phyloP scores from a whole-genome alignment of 1,284 basidiomycete genomes.

The Tilletia horrida region DNA sequence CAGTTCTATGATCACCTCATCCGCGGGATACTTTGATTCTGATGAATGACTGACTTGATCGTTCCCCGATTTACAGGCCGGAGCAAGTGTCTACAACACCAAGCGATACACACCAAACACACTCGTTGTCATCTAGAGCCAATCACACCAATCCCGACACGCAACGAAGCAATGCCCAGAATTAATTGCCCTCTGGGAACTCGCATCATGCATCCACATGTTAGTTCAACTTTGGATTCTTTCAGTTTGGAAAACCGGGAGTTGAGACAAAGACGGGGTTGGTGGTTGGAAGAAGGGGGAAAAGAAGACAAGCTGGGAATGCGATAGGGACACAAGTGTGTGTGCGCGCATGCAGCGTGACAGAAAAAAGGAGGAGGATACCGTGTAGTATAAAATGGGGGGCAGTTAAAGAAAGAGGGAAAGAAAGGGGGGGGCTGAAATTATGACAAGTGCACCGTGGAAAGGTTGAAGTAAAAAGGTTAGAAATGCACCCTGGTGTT shows the following conservation, averaged over 20 bases:
- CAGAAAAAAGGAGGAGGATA: too few relatives aligned
- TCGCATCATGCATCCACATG: background rate
- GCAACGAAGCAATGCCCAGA: too few relatives aligned
- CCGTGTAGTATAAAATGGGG: too few relatives aligned
- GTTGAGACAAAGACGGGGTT: too few relatives aligned
- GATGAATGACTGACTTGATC: background rate
- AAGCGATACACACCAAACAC: conserved; percentile 68
- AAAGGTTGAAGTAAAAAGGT: too few relatives aligned
- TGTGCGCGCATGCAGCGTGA: too few relatives aligned
- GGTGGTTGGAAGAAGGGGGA: too few relatives aligned
- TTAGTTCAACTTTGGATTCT: background rate
- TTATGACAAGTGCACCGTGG: background rate
- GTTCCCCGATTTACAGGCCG: conserved; percentile 60
- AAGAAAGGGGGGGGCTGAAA: background rate
- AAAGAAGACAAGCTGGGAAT: too few relatives aligned
- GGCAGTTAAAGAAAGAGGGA: background rate
- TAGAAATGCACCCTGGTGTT: too few relatives aligned
- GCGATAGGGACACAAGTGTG: too few relatives aligned
- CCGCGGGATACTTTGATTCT: too few relatives aligned
- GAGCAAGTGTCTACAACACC: conserved; percentile 81
- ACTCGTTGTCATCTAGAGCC: conserved; percentile 58
- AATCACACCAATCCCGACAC: background rate
- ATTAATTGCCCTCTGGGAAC: background rate
- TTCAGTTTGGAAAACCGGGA: too few relatives aligned
- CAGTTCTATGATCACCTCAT: background rate